Base-by-base conservation (phyloP, 805 yeast species). In the Hanseniaspora hatyaiensis region DNA sequence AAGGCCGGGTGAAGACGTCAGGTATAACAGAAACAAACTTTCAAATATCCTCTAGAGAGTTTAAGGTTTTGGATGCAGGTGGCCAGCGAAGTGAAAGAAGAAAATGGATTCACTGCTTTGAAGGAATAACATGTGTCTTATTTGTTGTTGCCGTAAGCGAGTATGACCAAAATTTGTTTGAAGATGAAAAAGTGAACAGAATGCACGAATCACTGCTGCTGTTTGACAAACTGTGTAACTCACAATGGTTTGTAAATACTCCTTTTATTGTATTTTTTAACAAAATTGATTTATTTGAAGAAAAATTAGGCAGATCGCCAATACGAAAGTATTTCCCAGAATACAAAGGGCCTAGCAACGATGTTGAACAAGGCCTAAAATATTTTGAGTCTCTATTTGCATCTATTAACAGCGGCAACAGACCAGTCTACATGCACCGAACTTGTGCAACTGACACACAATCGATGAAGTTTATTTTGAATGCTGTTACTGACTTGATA, bases 391-490 rank as follows among this genome's bases (percentile, higher is more conserved):
- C 68, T 34, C 65, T 75, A 42, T 84, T 87, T 55, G 58, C 80
- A 50, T 68, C 74, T 47, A 61, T 83, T 51, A 85, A 87, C 60
- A 67, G 75, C 52, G 61, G 72, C 3, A 73, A 77, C 28, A 72
- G 75, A 40, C 89, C 87, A n/a, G 74, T 92, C 28, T 92, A 92
- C 60, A 82, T 85, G 19, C 96, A 87, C 65, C 69, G 87, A 54
- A 92, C 98, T 1, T 87, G 96, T 65, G 98, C 98, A 0, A 92
- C 98, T 0, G 97, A 92, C 61, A 76, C 94, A 0, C 70, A 75
- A 48, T 75, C 87, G 24, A 92, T 92, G 95, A 74, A 75, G 58
- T 89, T 88, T 58, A 96, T 92, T 15, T 70, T 92, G 49, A 75
- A 83, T 3, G 96, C 97, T 0, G 95, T 87, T 8, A 86, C 96